Evolutionary conservation across 1,284 basidiomycete species (phyloP), one percentile per base, ranked within the genome.

Genomic region (Irpex sp.): DNA sequence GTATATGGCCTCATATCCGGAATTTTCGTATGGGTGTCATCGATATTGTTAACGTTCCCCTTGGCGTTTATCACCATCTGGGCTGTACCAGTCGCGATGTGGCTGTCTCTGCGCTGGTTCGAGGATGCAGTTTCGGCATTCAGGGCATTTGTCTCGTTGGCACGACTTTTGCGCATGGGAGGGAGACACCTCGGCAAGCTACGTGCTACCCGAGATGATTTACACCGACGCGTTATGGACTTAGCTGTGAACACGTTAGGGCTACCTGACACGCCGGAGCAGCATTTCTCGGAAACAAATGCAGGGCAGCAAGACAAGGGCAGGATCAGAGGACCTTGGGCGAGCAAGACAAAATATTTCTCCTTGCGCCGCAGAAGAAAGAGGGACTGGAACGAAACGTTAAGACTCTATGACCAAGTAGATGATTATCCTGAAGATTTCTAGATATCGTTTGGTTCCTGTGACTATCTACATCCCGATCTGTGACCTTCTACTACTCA

Each of bases 381-480:
- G 75, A 82, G 92, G 67, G 93, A 94, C 70, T 94, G 92, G 92
- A 92, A 93, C 69, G 92, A 94, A 76, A 92, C 87, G 2, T 76
- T 94, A 59, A 79, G 90, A 63, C 74, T 92, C 59, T 92, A 93
- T 65, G 92, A 94, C 69, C 82, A 90, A 68, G 88, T 91, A 6
- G 54, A 34, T 5, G 89, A 92, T 73, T 91, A 89, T 69, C 88
- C 87, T 4, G 79, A 81, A 11, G 83, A 84, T 34, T 31, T 54
- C 4, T 65, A 59, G 15, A 38, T 19, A 6, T 36, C 31, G 54
- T 26, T 56, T 34, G 21, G 40, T 44, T 44, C 15, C 40, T 44
- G 40, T 44, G 15, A 11, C 54, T 56, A 26, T 36, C 54, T 36
- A 17, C 54, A 56, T 56, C 7, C 8, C 19, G 49, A 26, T 26